Evolutionary conservation across 2,329 filamentous ascomycete genomes (phyloP).

Genomic region (Bimuria novae-zelandiae): DNA sequence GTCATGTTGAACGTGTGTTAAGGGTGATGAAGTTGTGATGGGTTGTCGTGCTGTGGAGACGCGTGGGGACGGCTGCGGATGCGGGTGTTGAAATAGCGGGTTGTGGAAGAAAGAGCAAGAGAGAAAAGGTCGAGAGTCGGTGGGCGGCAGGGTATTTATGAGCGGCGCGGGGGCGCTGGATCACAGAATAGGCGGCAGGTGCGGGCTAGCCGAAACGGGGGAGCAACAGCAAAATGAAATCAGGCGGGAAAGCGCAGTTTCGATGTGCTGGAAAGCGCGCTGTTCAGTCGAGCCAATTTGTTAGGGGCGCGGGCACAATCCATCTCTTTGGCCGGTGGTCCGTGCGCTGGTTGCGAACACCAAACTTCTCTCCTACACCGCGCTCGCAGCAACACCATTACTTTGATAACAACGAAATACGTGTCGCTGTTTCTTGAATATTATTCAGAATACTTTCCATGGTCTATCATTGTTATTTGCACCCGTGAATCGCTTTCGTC

Average conservation of each 20-base stretch:
- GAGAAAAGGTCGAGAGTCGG: conserved; percentile 8
- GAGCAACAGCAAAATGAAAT: conserved; percentile 20
- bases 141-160: conserved; percentile 29
- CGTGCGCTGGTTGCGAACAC: conserved; percentile 7
- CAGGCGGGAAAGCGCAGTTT: conserved; percentile 24
- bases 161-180: conserved; percentile 29
- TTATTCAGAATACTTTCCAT: too few relatives aligned
- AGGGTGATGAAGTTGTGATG: conserved; percentile 29
- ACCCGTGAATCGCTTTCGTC: too few relatives aligned
- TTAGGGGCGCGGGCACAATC: not conserved
- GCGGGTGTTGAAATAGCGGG: conserved; percentile 19
- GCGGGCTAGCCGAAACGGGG: conserved; percentile 32
- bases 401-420: too few relatives aligned
- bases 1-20: conserved; percentile 46
- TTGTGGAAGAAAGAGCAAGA: conserved; percentile 22
- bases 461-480: too few relatives aligned
- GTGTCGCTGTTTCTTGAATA: too few relatives aligned
- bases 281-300: not conserved
- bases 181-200: conserved; percentile 22
- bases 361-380: conserved; percentile 2
- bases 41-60: conserved; percentile 16
- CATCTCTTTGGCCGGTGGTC: not conserved
- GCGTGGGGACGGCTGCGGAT: conserved; percentile 12
- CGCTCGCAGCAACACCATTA: not conserved
- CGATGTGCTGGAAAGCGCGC: conserved; percentile 22